Percentiles rank a stretch among this genome's conserved stretches.
phyloP scores from a whole-genome alignment of 83 land plant genomes.

The Diphasiastrum complanatum region DNA sequence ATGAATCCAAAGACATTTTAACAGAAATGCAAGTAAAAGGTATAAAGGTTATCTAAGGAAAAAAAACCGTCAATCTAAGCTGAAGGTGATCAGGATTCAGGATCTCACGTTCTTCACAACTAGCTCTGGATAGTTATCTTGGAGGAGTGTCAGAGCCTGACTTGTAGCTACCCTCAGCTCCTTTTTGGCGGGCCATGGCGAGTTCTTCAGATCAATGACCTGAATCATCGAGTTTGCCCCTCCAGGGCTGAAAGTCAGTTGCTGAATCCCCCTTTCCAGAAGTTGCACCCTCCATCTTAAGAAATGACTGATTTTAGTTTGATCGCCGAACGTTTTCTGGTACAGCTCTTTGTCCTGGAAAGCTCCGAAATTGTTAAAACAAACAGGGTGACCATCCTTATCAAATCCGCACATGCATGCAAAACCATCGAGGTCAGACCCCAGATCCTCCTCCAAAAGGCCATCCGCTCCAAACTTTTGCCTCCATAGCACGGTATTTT shows the following conservation, averaged over 20 bases:
- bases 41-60: no score
- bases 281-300: constrained; percentile 12
- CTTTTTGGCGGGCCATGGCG: constrained; percentile 13
- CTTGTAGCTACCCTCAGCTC: constrained; percentile 29
- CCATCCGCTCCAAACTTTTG: constrained; percentile 50
- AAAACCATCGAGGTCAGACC: constrained; percentile 34
- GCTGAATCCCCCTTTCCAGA: constrained; percentile 8
- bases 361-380: constrained; percentile 55
- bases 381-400: constrained; percentile 56
- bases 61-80: no score
- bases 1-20: neutral
- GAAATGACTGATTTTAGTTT: constrained; percentile 28
- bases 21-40: neutral
- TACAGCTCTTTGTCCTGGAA: constrained; percentile 51
- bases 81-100: neutral
- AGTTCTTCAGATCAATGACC: constrained; percentile 16
- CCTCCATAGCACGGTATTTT: constrained; percentile 59
- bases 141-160: neutral
- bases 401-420: constrained; percentile 45
- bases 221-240: neutral
- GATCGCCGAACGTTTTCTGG: constrained; percentile 33
- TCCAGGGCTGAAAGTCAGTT: neutral
- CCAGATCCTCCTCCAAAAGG: constrained; percentile 51
- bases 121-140: constrained; percentile 9
- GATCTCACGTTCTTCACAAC: neutral